Evolutionary conservation across 2,329 filamentous ascomycete species (phyloP).

Genomic region (Penicillium sp.): DNA sequence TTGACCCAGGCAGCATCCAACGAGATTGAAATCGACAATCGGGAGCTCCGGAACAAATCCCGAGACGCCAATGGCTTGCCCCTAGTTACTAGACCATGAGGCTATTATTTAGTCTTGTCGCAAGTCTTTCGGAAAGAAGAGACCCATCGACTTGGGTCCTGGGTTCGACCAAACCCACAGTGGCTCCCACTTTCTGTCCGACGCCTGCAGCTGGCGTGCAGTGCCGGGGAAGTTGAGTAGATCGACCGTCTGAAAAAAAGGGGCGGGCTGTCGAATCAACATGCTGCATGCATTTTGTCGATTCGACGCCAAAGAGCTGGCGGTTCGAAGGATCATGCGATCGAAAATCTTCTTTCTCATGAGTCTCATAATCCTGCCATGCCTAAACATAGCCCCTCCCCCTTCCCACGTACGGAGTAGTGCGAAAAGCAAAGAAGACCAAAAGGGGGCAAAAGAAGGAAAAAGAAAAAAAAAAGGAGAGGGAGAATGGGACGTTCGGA

Average conservation of each 20-base stretch:
- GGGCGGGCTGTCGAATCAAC: no score
- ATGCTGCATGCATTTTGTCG: no score
- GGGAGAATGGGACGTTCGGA: background rate
- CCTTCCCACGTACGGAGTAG: no score
- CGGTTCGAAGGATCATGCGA: background rate
- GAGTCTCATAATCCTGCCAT: background rate
- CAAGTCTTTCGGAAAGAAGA: background rate
- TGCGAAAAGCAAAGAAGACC: no score
- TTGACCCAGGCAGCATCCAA: background rate
- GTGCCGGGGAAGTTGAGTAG: background rate
- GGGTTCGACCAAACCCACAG: background rate
- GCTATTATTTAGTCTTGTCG: conserved; percentile 8
- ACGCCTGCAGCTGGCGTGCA: background rate
- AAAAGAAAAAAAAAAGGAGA: background rate
- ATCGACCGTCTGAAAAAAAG: background rate
- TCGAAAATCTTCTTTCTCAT: background rate
- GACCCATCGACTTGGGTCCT: conserved; percentile 3
- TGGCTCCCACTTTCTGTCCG: background rate
- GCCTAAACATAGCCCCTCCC: background rate
- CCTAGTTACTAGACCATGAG: conserved; percentile 4
- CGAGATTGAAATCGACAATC: background rate
- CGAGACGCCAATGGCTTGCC: background rate
- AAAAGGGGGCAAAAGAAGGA: background rate
- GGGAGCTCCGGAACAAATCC: background rate
- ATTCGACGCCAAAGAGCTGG: background rate